Conservation (phyloP, 169 alveolate species). For the Eimeria praecox region DNA sequence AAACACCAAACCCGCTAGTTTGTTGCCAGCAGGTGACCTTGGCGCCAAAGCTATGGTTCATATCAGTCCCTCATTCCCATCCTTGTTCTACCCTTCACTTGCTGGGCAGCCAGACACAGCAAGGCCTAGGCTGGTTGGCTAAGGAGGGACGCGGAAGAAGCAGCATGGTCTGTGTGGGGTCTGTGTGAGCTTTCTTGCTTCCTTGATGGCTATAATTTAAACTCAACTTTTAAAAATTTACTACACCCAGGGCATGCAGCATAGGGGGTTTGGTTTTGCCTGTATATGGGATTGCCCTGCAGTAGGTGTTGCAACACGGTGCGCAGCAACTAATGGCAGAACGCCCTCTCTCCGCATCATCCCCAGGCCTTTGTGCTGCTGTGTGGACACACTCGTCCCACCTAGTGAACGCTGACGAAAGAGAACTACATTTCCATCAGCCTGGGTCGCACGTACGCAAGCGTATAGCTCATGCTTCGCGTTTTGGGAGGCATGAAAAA, state of each 20-base stretch:
- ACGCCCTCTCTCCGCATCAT: background rate
- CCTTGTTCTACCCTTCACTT: too few relatives aligned
- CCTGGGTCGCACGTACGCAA: background rate
- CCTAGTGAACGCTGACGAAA: background rate
- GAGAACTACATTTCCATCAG: background rate
- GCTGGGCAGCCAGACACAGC: too few relatives aligned
- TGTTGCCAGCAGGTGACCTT: background rate
- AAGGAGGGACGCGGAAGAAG: too few relatives aligned
- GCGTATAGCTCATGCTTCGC: background rate
- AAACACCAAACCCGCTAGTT: background rate
- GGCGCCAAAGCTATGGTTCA: too few relatives aligned
- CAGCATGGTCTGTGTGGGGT: too few relatives aligned
- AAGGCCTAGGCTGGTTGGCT: too few relatives aligned
- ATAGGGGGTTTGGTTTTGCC: background rate
- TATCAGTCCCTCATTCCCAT: too few relatives aligned
- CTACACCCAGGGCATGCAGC: background rate
- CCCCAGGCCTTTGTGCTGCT: background rate
- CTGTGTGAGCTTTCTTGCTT: too few relatives aligned
- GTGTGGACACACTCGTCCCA: too few relatives aligned
- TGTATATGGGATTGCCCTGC: background rate
- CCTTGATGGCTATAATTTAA: too few relatives aligned
- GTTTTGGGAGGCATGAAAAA: background rate
- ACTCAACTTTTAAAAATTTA: too few relatives aligned
- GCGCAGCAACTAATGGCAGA: background rate
- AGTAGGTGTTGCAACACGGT: background rate